phyloP scores from a whole-genome alignment of 2,329 filamentous ascomycete species.

The Diaporthe sp. region DNA sequence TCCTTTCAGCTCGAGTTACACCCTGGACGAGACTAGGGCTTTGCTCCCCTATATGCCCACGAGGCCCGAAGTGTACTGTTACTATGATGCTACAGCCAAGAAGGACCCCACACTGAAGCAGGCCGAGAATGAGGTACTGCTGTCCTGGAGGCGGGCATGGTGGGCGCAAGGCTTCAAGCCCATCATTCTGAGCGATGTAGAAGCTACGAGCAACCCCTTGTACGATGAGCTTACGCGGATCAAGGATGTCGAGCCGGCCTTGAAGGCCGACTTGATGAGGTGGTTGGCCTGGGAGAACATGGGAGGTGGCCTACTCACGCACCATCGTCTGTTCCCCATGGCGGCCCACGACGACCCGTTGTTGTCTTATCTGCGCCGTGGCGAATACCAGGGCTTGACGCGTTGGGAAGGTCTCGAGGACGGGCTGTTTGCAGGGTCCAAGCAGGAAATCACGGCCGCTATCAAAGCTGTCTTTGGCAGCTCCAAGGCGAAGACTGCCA shows the following conservation, averaged over 20 bases:
- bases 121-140: constrained; percentile 82
- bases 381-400: constrained; percentile 80
- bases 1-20: constrained; percentile 86
- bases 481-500: constrained; percentile 67
- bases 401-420: constrained; percentile 80
- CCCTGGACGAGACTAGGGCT: constrained; percentile 84
- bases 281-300: constrained; percentile 96
- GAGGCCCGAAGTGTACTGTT: constrained; percentile 87
- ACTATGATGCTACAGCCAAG: constrained; percentile 79
- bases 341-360: constrained; percentile 79
- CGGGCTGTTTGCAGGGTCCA: constrained; percentile 80
- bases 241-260: constrained; percentile 68
- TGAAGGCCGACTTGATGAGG: constrained; percentile 80
- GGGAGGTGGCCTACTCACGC: constrained; percentile 84
- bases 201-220: constrained; percentile 86
- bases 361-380: constrained; percentile 79
- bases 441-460: constrained; percentile 72
- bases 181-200: constrained; percentile 81
- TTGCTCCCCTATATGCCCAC: constrained; percentile 82
- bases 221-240: constrained; percentile 77
- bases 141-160: constrained; percentile 94
- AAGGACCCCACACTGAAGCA: constrained; percentile 75
- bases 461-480: constrained; percentile 73
- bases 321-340: constrained; percentile 90
- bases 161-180: constrained; percentile 95